Conservation (phyloP, 495 filamentous ascomycete genomes). For the Aspergillus cavernicola region DNA sequence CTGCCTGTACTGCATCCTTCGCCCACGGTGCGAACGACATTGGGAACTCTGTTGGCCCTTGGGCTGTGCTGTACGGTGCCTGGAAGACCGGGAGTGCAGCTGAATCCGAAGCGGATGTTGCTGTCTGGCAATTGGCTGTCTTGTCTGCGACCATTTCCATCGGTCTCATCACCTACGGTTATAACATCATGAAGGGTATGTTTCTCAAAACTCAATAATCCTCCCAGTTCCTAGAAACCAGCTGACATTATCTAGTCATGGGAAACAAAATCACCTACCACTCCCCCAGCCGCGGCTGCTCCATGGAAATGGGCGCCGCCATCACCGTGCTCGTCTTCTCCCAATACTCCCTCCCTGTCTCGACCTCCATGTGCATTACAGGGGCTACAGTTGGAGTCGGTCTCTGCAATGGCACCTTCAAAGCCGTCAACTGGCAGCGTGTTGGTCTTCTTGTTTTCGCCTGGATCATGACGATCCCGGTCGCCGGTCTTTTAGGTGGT, state of each 20-base stretch:
- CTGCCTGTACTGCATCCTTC: constrained; percentile 71
- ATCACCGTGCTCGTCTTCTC: constrained; percentile 65
- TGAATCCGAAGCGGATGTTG: constrained; percentile 47
- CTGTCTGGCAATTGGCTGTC: constrained; percentile 58
- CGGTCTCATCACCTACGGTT: constrained; percentile 60
- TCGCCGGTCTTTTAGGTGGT: constrained; percentile 57
- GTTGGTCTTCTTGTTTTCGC: constrained; percentile 49
- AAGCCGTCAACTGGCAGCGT: constrained; percentile 61
- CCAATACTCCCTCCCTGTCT: constrained; percentile 56
- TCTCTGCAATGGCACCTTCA: constrained; percentile 53
- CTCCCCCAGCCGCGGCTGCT: constrained; percentile 56
- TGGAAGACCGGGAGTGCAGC: constrained; percentile 54
- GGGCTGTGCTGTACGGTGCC: constrained; percentile 62
- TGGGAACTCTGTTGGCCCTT: constrained; percentile 73
- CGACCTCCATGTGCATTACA: constrained; percentile 57
- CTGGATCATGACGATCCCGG: constrained; percentile 61
- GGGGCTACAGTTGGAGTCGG: constrained; percentile 56
- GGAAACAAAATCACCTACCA: constrained; percentile 67
- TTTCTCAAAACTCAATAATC: not conserved
- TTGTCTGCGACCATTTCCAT: constrained; percentile 49
- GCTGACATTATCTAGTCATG: constrained; percentile 46
- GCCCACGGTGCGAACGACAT: constrained; percentile 81
- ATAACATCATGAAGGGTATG: constrained; percentile 64
- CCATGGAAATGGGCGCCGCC: constrained; percentile 64
- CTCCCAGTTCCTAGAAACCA: not conserved